A percentile compares a stretch with the other conserved stretches of the same genome.
Conservation (phyloP, 2,329 filamentous ascomycete genomes). For the Phoma sp. region DNA sequence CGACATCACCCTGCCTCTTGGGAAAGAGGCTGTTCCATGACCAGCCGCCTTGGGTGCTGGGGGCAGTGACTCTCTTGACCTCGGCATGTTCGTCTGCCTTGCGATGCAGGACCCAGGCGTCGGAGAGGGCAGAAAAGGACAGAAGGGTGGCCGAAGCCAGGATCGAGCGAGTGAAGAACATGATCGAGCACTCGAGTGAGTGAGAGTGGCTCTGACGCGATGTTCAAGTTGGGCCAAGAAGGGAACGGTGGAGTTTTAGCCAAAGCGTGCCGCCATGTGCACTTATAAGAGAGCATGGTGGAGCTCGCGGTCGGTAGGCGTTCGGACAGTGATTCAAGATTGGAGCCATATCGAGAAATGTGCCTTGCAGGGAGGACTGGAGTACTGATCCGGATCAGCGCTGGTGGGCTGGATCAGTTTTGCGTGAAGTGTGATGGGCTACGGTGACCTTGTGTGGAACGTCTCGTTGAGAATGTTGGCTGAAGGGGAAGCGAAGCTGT, state of each 20-base stretch:
- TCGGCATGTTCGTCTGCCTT: conserved; percentile 11
- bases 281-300: conserved; percentile 35
- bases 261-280: conserved; percentile 22
- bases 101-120: conserved; percentile 29
- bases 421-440: conserved; percentile 35
- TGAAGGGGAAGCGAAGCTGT: conserved; percentile 26
- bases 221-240: conserved; percentile 25
- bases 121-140: conserved; percentile 32
- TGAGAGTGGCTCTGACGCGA: conserved; percentile 39
- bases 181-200: conserved; percentile 45
- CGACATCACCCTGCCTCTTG: conserved; percentile 24
- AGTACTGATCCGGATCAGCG: conserved; percentile 34
- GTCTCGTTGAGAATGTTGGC: conserved; percentile 32
- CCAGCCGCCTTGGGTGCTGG: conserved; percentile 6
- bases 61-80: conserved; percentile 7
- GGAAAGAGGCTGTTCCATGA: conserved; percentile 10
- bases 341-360: conserved; percentile 37
- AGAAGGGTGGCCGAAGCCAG: conserved; percentile 40
- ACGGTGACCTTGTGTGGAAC: conserved; percentile 38
- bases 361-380: conserved; percentile 45
- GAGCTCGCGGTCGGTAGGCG: conserved; percentile 18
- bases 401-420: conserved; percentile 31
- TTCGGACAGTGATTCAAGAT: conserved; percentile 37
- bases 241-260: conserved; percentile 18
- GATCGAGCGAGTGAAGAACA: conserved; percentile 42